A percentile compares a stretch with the other conserved stretches of the same genome.
Evolutionary conservation across 78 protist genomes (phyloP).

Genomic region (Pigoraptor vietnamica): DNA sequence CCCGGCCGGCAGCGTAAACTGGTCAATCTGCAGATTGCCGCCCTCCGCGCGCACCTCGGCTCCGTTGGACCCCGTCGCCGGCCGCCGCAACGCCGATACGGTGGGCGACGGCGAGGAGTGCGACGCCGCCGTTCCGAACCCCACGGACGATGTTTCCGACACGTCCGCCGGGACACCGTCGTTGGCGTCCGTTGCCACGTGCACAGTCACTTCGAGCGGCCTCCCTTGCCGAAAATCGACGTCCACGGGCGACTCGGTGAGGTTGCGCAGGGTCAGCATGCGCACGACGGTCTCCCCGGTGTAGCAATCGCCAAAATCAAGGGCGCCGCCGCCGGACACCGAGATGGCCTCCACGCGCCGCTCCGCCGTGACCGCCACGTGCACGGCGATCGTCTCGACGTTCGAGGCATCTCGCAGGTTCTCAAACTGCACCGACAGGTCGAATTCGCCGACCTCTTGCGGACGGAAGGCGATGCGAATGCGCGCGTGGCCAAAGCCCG

Average conservation of each 20-base stretch:
- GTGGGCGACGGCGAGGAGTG: not conserved
- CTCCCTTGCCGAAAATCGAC: conserved; percentile 32
- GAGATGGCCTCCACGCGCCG: conserved; percentile 38
- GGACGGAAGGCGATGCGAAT: conserved; percentile 42
- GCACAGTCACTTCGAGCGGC: conserved; percentile 10
- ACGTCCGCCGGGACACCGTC: no score
- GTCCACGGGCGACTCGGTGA: conserved; percentile 46
- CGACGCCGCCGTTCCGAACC: no score
- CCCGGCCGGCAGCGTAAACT: no score
- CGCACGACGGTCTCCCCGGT: conserved; percentile 10
- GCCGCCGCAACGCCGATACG: not conserved
- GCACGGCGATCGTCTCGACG: conserved; percentile 28
- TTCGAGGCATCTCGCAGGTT: conserved; percentile 32
- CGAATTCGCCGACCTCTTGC: conserved; percentile 24
- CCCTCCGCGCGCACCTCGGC: no score
- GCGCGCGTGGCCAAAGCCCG: conserved; percentile 34
- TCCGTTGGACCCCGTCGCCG: conserved; percentile 4
- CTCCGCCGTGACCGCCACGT: conserved; percentile 35
- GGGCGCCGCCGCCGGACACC: conserved; percentile 23
- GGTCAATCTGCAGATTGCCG: no score
- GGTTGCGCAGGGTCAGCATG: conserved; percentile 43
- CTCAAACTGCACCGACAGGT: conserved; percentile 34
- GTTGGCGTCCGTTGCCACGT: no score
- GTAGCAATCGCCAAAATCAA: conserved; percentile 67
- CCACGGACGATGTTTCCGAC: no score